Percentiles rank a stretch among this genome's conserved stretches.
These are phyloP conservation scores for Wickerhamomyces ciferrii DNA, from an alignment of 805 yeast species.

Conservation along the genomic window DNA sequence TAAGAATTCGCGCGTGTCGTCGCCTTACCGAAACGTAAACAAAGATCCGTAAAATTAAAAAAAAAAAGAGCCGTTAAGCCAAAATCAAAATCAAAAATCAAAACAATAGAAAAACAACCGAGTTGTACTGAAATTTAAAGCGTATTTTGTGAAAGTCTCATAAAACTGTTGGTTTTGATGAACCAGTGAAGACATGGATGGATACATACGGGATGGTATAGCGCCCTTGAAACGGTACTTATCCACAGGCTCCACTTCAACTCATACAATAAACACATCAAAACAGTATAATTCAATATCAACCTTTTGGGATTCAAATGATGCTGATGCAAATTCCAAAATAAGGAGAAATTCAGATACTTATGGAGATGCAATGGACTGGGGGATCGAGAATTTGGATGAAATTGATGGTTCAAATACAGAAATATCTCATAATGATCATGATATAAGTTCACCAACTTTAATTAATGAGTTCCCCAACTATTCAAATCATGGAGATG, in stretches of 20 bases:
- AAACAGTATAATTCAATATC: not conserved
- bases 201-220: conserved; percentile 16
- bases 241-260: conserved; percentile 1
- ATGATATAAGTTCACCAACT: conserved; percentile 19
- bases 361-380: conserved; percentile 15
- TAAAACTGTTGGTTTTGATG: not conserved
- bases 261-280: not conserved
- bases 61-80: not conserved
- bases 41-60: not conserved
- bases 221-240: conserved; percentile 19
- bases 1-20: not conserved
- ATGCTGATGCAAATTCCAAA: not conserved
- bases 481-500: not conserved
- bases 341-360: not conserved
- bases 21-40: not conserved
- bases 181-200: conserved; percentile 1
- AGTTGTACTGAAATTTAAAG: not conserved
- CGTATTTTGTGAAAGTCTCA: not conserved
- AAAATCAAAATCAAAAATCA: not conserved
- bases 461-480: conserved; percentile 14
- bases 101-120: not conserved
- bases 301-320: not conserved
- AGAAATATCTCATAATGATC: conserved; percentile 4
- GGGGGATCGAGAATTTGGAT: conserved; percentile 19
- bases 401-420: not conserved